A percentile compares a stretch with the other conserved stretches of the same genome.
Evolutionary conservation across 768 basidiomycete genomes (phyloP).

Genomic region (Mycena pura): DNA sequence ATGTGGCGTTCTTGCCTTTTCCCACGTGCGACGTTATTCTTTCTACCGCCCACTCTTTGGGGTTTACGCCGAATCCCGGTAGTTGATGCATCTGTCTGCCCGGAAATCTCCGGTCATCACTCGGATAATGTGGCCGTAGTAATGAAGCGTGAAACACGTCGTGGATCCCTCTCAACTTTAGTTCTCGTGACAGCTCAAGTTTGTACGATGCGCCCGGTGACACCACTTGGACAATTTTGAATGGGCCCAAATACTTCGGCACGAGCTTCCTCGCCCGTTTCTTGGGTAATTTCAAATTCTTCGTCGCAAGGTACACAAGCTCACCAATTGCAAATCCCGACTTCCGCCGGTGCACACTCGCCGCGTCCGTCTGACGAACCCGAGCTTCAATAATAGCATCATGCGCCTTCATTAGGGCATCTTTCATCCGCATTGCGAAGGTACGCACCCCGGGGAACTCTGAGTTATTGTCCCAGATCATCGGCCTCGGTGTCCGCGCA

Average conservation of each 20-base stretch:
- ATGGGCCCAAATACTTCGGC: constrained; percentile 26
- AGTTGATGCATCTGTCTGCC: constrained; percentile 17
- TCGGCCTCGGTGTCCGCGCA: constrained; percentile 23
- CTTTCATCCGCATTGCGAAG: constrained; percentile 29
- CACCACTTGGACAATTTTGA: neutral
- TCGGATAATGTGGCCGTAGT: constrained; percentile 27
- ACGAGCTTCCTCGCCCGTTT: constrained; percentile 19
- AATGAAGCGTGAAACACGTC: constrained; percentile 39
- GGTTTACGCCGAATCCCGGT: constrained; percentile 27
- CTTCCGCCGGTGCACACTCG: constrained; percentile 26
- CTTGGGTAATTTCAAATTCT: constrained; percentile 24
- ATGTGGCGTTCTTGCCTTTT: constrained; percentile 5
- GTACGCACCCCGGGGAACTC: constrained; percentile 1
- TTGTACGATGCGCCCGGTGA: constrained; percentile 27
- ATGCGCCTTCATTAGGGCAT: constrained; percentile 33
- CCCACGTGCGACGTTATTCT: constrained; percentile 15
- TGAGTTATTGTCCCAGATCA: constrained; percentile 19
- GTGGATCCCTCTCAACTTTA: constrained; percentile 17
- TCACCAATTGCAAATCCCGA: constrained; percentile 23
- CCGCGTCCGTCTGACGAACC: constrained; percentile 29
- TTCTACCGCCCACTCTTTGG: constrained; percentile 14
- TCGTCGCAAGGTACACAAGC: constrained; percentile 30
- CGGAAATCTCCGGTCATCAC: constrained; percentile 36
- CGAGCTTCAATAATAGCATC: constrained; percentile 38
- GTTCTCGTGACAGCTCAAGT: constrained; percentile 31